Evolutionary conservation across 495 filamentous ascomycete species (phyloP).

Genomic region (Penicillium flavigenum): DNA sequence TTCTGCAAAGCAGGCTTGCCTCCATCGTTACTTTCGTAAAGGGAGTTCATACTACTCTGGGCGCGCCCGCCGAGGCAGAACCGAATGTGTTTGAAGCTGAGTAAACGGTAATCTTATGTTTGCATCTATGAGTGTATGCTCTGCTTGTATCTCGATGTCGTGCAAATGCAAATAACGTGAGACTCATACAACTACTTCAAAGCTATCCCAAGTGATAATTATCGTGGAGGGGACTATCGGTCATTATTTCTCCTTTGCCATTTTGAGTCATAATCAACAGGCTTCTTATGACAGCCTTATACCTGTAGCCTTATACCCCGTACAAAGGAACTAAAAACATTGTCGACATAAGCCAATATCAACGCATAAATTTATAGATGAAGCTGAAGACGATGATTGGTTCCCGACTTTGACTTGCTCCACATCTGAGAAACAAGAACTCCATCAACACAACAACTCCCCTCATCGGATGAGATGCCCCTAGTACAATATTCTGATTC

Average conservation of each 20-base stretch:
- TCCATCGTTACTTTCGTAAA: slow-evolving; percentile 87
- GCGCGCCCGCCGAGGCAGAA: slow-evolving; percentile 13
- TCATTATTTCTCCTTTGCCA: too few relatives aligned
- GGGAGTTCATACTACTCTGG: slow-evolving; percentile 55
- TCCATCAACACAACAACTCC: slow-evolving; percentile 4
- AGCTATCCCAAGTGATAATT: too few relatives aligned
- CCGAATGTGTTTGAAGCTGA: too few relatives aligned
- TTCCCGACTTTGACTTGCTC: neutral
- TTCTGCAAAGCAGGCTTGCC: slow-evolving; percentile 90
- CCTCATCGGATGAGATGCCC: slow-evolving; percentile 42
- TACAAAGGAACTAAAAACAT: neutral
- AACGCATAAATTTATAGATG: neutral
- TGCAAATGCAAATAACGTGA: too few relatives aligned
- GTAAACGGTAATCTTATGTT: too few relatives aligned
- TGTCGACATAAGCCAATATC: neutral
- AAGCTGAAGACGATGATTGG: neutral
- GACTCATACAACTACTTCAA: too few relatives aligned
- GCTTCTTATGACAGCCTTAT: too few relatives aligned
- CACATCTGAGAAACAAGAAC: slow-evolving; percentile 4
- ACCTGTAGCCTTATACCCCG: too few relatives aligned
- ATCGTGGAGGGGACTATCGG: too few relatives aligned
- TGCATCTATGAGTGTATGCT: too few relatives aligned
- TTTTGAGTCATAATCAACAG: too few relatives aligned
- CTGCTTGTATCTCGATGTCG: too few relatives aligned
- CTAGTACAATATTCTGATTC: slow-evolving; percentile 77